phyloP scores from a whole-genome alignment of 2,329 filamentous ascomycete species.

The Ophiostoma perfectum region DNA sequence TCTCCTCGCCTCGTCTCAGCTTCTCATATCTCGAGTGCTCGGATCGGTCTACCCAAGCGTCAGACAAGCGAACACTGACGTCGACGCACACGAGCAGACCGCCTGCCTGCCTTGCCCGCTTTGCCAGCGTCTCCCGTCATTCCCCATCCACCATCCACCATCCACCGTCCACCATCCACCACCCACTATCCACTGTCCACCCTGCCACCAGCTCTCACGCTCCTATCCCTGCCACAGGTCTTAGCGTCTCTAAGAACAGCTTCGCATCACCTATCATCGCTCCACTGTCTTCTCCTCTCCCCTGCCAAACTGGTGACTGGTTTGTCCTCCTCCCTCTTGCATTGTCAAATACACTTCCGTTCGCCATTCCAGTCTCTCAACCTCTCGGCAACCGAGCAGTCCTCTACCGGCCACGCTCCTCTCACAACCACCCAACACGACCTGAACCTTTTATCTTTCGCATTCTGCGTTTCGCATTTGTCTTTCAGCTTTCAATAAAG shows the following conservation, averaged over 20 bases:
- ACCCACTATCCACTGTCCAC: not conserved
- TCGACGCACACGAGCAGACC: not conserved
- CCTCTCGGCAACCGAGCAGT: too few species aligned
- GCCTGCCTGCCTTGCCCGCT: not conserved
- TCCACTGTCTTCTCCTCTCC: constrained; percentile 4
- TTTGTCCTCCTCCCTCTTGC: not conserved
- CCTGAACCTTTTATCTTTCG: not conserved
- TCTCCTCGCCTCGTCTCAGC: not conserved
- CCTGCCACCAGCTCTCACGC: not conserved
- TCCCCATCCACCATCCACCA: not conserved
- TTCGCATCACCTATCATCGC: constrained; percentile 1
- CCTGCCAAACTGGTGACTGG: not conserved
- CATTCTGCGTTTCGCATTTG: not conserved
- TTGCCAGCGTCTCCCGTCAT: constrained; percentile 1
- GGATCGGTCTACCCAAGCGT: not conserved
- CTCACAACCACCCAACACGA: too few species aligned
- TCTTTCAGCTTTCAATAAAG: not conserved
- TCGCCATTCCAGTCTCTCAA: not conserved
- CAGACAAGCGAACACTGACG: not conserved
- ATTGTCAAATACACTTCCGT: not conserved
- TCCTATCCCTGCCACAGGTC: not conserved
- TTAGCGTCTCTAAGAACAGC: constrained; percentile 12
- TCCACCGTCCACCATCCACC: not conserved
- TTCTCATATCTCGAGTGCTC: not conserved
- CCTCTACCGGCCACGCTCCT: too few species aligned